Percentiles rank a stretch among this genome's conserved stretches.
Conservation (phyloP, 768 basidiomycete species). For the Mycena latifolia region DNA sequence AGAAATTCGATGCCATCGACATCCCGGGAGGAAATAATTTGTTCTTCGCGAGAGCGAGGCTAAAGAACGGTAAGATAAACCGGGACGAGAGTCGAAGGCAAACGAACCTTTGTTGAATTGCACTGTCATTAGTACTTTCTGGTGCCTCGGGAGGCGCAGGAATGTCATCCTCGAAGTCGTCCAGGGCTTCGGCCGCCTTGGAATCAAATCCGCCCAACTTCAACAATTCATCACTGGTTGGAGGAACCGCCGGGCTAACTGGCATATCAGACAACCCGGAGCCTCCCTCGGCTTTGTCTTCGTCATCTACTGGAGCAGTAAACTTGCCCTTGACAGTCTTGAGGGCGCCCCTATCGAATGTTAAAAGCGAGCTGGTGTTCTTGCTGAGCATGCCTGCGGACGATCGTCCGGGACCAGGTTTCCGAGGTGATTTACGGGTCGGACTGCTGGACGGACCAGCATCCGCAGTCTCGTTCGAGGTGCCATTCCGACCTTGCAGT, state of each 20-base stretch:
- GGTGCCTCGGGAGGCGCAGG: slow-evolving; percentile 24
- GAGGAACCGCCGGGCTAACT: slow-evolving; percentile 39
- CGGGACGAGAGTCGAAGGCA: neutral
- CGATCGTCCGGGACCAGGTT: slow-evolving; percentile 65
- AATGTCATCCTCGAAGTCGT: slow-evolving; percentile 71
- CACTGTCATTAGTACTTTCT: slow-evolving; percentile 20
- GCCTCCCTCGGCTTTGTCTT: slow-evolving; percentile 36
- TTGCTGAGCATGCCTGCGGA: slow-evolving; percentile 56
- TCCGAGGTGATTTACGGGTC: slow-evolving; percentile 35
- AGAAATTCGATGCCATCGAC: slow-evolving; percentile 34
- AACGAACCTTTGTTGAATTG: slow-evolving; percentile 42
- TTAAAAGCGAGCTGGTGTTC: slow-evolving; percentile 66
- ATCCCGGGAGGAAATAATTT: slow-evolving; percentile 59
- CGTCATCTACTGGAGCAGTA: slow-evolving; percentile 26
- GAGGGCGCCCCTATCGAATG: slow-evolving; percentile 62
- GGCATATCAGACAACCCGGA: slow-evolving; percentile 13
- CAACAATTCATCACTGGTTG: slow-evolving; percentile 61
- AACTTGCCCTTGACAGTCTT: slow-evolving; percentile 65
- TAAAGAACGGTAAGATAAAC: slow-evolving; percentile 36
- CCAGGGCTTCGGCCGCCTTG: slow-evolving; percentile 53
- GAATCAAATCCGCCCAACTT: slow-evolving; percentile 61
- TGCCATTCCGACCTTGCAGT: slow-evolving; percentile 44
- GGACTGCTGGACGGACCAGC: slow-evolving; percentile 28
- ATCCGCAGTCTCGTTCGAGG: slow-evolving; percentile 3
- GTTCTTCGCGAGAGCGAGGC: slow-evolving; percentile 58